phyloP scores from a whole-genome alignment of 1,284 basidiomycete species.

The Ustilago lituana region DNA sequence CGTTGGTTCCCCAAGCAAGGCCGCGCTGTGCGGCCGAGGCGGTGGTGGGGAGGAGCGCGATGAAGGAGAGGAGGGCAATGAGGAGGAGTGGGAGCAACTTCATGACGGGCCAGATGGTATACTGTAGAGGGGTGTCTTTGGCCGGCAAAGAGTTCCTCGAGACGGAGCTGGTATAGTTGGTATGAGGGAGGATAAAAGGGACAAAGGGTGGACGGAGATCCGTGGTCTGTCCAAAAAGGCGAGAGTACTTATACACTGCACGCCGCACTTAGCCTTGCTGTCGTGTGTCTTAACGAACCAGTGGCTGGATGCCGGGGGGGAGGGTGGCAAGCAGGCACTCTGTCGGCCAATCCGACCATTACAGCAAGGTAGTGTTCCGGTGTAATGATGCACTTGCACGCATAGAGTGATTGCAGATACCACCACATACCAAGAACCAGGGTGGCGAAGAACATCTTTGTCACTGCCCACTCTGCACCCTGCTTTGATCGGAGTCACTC shows the following conservation, averaged over 20 bases:
- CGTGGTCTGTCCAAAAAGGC: slow-evolving; percentile 29
- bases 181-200: not conserved
- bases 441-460: slow-evolving; percentile 1
- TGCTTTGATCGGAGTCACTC: not conserved
- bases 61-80: slow-evolving; percentile 11
- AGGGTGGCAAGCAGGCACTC: no score
- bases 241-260: slow-evolving; percentile 33
- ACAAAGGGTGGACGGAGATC: slow-evolving; percentile 22
- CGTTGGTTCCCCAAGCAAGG: slow-evolving; percentile 60
- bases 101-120: no score
- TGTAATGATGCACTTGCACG: slow-evolving; percentile 2
- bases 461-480: not conserved
- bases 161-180: not conserved
- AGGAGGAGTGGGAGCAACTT: slow-evolving; percentile 37
- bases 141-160: slow-evolving; percentile 21
- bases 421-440: not conserved
- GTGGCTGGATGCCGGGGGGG: no score
- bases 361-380: not conserved
- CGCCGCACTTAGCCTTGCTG: no score
- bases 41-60: slow-evolving; percentile 17
- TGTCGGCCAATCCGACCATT: not conserved
- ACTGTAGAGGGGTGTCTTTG: slow-evolving; percentile 24
- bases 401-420: slow-evolving; percentile 16
- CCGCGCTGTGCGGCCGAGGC: slow-evolving; percentile 38
- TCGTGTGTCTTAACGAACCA: no score